Evolutionary conservation across 2,329 filamentous ascomycete genomes (phyloP).

Genomic region (Cladosporium colombiae): DNA sequence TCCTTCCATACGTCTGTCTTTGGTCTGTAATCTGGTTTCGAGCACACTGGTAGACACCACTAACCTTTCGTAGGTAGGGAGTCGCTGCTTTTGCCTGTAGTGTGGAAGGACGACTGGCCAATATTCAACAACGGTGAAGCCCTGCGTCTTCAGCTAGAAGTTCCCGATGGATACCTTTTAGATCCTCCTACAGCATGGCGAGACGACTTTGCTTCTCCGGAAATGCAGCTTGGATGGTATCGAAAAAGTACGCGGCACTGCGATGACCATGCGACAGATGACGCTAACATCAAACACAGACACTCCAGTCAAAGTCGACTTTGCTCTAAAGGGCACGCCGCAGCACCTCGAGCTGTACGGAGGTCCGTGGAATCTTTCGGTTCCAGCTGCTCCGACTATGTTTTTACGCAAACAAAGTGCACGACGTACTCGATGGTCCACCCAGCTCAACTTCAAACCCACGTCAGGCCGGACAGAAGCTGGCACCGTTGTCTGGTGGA

Average conservation of each 20-base stretch:
- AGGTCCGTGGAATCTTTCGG: slow-evolving; percentile 53
- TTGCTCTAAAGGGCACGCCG: slow-evolving; percentile 48
- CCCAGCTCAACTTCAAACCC: slow-evolving; percentile 50
- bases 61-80: slow-evolving; percentile 45
- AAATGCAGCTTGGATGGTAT: slow-evolving; percentile 44
- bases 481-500: slow-evolving; percentile 58
- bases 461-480: slow-evolving; percentile 50
- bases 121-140: slow-evolving; percentile 50
- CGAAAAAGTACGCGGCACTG: slow-evolving; percentile 36
- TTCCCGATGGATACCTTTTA: slow-evolving; percentile 29
- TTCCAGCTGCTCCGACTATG: slow-evolving; percentile 54
- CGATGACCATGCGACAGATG: background rate
- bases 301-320: slow-evolving; percentile 51
- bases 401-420: slow-evolving; percentile 57
- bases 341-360: slow-evolving; percentile 53
- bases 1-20: slow-evolving; percentile 14
- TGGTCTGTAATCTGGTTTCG: slow-evolving; percentile 42
- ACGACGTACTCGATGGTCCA: slow-evolving; percentile 46
- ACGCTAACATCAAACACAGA: slow-evolving; percentile 35
- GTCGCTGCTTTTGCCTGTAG: slow-evolving; percentile 52
- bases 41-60: background rate
- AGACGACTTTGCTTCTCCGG: slow-evolving; percentile 40
- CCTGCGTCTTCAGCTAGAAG: slow-evolving; percentile 38
- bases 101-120: slow-evolving; percentile 56
- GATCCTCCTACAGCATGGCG: slow-evolving; percentile 32